These are phyloP conservation scores for Suillus clintonianus DNA, from an alignment of 768 basidiomycete species.

Conservation along the genomic window DNA sequence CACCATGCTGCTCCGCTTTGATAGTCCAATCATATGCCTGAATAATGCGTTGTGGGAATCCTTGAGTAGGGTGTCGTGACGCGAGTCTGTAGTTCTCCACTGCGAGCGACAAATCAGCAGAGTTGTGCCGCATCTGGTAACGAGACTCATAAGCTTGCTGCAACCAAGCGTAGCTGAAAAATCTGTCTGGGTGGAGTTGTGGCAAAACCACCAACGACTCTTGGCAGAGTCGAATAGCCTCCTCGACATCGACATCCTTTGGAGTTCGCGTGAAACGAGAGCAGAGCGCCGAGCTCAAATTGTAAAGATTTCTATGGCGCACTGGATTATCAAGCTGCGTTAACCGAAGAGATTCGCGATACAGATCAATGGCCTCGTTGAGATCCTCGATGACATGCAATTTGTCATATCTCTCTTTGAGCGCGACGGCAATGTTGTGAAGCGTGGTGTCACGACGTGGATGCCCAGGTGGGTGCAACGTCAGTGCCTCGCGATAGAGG, in stretches of 20 bases:
- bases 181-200: no score
- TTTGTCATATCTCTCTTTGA: constrained; percentile 14
- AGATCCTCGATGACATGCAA: constrained; percentile 13
- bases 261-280: constrained; percentile 10
- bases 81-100: constrained; percentile 25
- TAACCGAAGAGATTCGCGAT: constrained; percentile 12
- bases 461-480: constrained; percentile 6
- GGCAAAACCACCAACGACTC: constrained; percentile 1
- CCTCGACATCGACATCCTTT: constrained; percentile 21
- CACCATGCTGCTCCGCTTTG: no score
- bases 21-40: no score
- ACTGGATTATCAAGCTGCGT: constrained; percentile 12
- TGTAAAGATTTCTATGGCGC: background rate
- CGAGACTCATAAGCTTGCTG: constrained; percentile 22
- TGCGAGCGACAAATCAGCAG: constrained; percentile 13
- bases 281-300: constrained; percentile 16
- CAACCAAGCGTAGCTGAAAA: no score
- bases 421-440: constrained; percentile 13
- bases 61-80: constrained; percentile 9
- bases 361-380: constrained; percentile 15
- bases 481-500: constrained; percentile 5
- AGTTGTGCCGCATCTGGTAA: constrained; percentile 17
- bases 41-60: no score
- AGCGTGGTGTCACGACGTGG: constrained; percentile 6
- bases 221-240: constrained; percentile 12